phyloP scores from a whole-genome alignment of 2,329 filamentous ascomycete species.

The Cytospora chrysosperma region DNA sequence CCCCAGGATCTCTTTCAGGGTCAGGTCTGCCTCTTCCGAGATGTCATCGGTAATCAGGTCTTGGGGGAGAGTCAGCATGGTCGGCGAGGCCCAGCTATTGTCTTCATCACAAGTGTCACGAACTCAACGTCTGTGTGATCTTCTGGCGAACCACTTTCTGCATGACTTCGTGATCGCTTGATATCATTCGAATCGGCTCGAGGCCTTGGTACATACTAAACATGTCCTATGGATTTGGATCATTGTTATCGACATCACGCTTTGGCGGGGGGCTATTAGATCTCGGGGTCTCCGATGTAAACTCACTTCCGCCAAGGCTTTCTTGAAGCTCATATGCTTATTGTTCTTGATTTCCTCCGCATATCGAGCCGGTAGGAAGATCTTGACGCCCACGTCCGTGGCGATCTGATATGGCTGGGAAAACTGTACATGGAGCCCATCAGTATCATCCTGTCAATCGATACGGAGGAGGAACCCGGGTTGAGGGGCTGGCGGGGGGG shows the following conservation, averaged over 20 bases:
- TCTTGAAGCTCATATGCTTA: conserved; percentile 11
- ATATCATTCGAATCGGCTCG: not conserved
- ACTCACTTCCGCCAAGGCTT: not conserved
- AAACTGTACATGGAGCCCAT: not conserved
- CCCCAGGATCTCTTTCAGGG: conserved; percentile 2
- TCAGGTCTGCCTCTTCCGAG: conserved; percentile 11
- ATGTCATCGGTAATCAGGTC: conserved; percentile 14
- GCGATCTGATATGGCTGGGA: conserved; percentile 11
- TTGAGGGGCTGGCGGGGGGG: no score
- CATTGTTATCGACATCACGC: not conserved
- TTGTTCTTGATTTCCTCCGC: conserved; percentile 19
- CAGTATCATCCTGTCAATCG: not conserved
- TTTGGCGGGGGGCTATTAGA: no score
- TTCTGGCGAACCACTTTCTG: conserved; percentile 11
- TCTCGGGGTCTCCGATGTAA: not conserved
- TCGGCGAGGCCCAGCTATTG: not conserved
- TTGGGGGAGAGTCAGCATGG: not conserved
- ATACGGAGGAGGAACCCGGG: no score
- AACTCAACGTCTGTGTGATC: conserved; percentile 11
- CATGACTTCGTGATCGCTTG: not conserved
- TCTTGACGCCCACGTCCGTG: conserved; percentile 15
- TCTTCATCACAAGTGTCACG: not conserved
- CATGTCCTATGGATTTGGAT: not conserved
- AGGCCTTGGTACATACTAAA: not conserved
- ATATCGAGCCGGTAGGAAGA: conserved; percentile 11